Conservation (phyloP, 441 rosid genomes). For the Syzygium syzygioides region DNA sequence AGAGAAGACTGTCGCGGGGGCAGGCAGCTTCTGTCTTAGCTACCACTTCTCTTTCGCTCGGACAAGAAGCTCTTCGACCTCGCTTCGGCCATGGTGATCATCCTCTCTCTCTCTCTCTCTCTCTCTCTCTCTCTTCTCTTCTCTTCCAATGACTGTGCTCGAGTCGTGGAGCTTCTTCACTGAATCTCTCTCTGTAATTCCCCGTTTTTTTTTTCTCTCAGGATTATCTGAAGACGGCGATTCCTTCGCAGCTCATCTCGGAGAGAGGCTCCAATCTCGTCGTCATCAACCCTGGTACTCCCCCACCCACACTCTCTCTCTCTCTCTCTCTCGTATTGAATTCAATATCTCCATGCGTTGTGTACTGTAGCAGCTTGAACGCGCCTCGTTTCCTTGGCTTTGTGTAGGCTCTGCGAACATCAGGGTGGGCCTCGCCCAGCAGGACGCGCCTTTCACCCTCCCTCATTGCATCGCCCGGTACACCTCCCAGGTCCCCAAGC, state of each 20-base stretch:
- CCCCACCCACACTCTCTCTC: background rate
- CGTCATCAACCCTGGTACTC: slow-evolving; percentile 69
- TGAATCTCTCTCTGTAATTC: background rate
- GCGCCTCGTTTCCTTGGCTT: background rate
- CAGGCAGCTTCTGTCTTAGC: background rate
- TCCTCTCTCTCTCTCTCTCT: background rate
- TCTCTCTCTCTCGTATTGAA: background rate
- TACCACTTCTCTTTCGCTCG: too few species aligned
- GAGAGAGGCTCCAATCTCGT: slow-evolving; percentile 87
- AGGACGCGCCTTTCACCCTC: slow-evolving; percentile 52
- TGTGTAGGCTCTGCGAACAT: slow-evolving; percentile 61
- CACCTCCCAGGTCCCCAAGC: slow-evolving; percentile 33
- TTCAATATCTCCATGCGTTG: too few species aligned
- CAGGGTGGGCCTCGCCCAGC: slow-evolving; percentile 70
- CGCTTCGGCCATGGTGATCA: background rate
- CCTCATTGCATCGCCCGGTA: slow-evolving; percentile 78
- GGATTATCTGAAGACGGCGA: slow-evolving; percentile 92
- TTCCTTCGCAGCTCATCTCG: slow-evolving; percentile 76
- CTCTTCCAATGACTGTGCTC: background rate
- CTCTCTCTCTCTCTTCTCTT: background rate
- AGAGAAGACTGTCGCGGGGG: background rate
- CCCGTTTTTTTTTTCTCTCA: slow-evolving; percentile 5
- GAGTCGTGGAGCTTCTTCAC: background rate
- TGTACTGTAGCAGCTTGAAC: background rate
- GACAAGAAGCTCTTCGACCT: too few species aligned